Base-by-base conservation (phyloP, 108 stramenopile species). In the Skeletonema menzelii region DNA sequence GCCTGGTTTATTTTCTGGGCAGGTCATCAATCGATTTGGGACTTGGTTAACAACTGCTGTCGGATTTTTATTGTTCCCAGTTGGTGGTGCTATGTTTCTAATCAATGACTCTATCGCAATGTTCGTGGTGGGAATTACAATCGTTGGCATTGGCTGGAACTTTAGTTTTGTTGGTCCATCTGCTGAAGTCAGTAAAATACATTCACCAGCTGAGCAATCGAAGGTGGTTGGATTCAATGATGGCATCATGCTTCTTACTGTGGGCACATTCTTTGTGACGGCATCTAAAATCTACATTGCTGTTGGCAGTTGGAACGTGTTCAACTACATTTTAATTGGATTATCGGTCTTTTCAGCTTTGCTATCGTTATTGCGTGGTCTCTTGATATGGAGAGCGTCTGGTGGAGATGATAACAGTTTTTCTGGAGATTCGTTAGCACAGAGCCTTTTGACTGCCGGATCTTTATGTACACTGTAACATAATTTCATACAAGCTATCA, bases 161-260 rank as follows among this genome's bases (percentile, higher is more conserved):
- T 53, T 53, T 4, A 53, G 49, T 53, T 53, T 53, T 22, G 49
- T 53, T 22, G 49, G 49, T 1, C 49, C 49, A 8, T 53, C 49
- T 24, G 19, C 49, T 53, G 49, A 53, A 53, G 49, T 53, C 0
- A 22, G 49, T 22, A 53, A 53, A 22, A 53, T 53, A 53, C 24
- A 22, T 53, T 53, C 49, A 22, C 49, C 22, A 22, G 19, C 49
- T 22, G 49, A 53, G 4, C 49, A 53, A 53, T 22, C 19, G 8
- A 53, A 53, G 22, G 49, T 53, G 49, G 7, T 53, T 10, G 49
- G 49, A 53, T 53, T 53, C 49, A 53, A 53, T 53, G 49, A 53
- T 24, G 19, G 20, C 5, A 53, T 53, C 49, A 53, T 53, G 49
- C 49, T 53, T 10, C 49, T 53, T 22, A 53, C 49, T 24, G 49